Percentiles rank a stretch among this genome's conserved stretches.
Evolutionary conservation across 2,329 filamentous ascomycete genomes (phyloP).

Genomic region (Macrophomina phaseolina): DNA sequence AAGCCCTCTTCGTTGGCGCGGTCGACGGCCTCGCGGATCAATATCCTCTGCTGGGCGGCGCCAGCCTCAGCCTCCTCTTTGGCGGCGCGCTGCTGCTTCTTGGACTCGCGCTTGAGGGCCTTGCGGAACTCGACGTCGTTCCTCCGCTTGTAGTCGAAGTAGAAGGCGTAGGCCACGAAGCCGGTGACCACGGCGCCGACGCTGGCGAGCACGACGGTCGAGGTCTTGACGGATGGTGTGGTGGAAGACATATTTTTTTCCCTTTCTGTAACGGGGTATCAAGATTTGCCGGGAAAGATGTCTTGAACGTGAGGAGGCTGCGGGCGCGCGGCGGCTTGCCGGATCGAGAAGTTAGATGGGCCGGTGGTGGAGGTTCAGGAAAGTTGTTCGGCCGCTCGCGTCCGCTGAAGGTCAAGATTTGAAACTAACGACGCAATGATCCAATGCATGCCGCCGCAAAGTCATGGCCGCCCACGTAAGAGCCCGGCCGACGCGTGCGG

Average conservation of each 20-base stretch:
- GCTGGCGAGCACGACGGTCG: constrained; percentile 63
- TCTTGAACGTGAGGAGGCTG: constrained; percentile 21
- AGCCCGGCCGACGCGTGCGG: not conserved
- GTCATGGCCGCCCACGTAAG: constrained; percentile 16
- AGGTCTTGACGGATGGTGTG: constrained; percentile 56
- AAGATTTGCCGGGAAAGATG: not conserved
- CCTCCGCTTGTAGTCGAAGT: constrained; percentile 70
- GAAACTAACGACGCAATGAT: constrained; percentile 22
- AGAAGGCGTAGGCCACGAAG: constrained; percentile 67
- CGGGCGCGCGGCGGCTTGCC: constrained; percentile 18
- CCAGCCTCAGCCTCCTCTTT: constrained; percentile 74
- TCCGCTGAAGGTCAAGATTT: constrained; percentile 18
- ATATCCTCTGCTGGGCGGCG: constrained; percentile 70
- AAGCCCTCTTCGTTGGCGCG: constrained; percentile 90
- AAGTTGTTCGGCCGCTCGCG: constrained; percentile 11
- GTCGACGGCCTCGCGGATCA: constrained; percentile 76
- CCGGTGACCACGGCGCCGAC: constrained; percentile 65
- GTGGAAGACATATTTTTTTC: constrained; percentile 35
- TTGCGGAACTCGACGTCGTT: constrained; percentile 68
- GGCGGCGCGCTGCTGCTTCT: constrained; percentile 71
- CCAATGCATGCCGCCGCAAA: constrained; percentile 6
- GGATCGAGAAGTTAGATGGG: constrained; percentile 12
- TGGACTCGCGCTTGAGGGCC: constrained; percentile 73
- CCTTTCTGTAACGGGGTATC: not conserved
- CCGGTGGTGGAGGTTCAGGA: constrained; percentile 12